phyloP scores from a whole-genome alignment of 169 alveolate species.

The Cryptosporidium meleagridis region DNA sequence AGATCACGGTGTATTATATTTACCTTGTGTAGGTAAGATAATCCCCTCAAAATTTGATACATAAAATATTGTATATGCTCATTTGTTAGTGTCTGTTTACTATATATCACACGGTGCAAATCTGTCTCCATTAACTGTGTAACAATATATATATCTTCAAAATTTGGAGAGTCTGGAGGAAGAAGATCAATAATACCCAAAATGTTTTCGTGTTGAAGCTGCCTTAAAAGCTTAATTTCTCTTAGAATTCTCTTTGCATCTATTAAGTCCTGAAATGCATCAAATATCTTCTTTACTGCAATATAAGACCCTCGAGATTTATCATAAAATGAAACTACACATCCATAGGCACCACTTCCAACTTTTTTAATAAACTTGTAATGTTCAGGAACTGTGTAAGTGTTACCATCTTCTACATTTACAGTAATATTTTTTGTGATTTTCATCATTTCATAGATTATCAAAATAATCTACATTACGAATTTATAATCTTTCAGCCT shows the following conservation, averaged over 20 bases:
- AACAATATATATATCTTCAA: slow-evolving; percentile 88
- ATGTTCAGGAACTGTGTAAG: slow-evolving; percentile 58
- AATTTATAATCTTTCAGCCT: neutral
- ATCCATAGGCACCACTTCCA: slow-evolving; percentile 84
- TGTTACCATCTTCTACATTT: slow-evolving; percentile 53
- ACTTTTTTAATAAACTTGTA: slow-evolving; percentile 76
- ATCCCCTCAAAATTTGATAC: slow-evolving; percentile 86
- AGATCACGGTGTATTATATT: slow-evolving; percentile 88
- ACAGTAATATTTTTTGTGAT: slow-evolving; percentile 35
- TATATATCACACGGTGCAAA: slow-evolving; percentile 91
- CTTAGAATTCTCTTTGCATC: slow-evolving; percentile 91
- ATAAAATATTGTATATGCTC: slow-evolving; percentile 92
- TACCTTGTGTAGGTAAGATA: slow-evolving; percentile 87
- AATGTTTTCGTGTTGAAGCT: slow-evolving; percentile 85
- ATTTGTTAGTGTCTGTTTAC: slow-evolving; percentile 89
- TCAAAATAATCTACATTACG: slow-evolving; percentile 33
- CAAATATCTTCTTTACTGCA: slow-evolving; percentile 88
- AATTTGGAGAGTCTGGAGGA: slow-evolving; percentile 86
- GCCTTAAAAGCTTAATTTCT: slow-evolving; percentile 88
- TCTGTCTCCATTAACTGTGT: slow-evolving; percentile 93
- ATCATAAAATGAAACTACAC: slow-evolving; percentile 81
- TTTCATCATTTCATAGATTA: slow-evolving; percentile 16
- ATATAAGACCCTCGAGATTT: slow-evolving; percentile 76
- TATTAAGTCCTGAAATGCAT: slow-evolving; percentile 89
- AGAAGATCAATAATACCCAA: slow-evolving; percentile 83